Evolutionary conservation across 139 green algal species (phyloP), one percentile per base, ranked within the genome.

Genomic region (Volvox africanus): DNA sequence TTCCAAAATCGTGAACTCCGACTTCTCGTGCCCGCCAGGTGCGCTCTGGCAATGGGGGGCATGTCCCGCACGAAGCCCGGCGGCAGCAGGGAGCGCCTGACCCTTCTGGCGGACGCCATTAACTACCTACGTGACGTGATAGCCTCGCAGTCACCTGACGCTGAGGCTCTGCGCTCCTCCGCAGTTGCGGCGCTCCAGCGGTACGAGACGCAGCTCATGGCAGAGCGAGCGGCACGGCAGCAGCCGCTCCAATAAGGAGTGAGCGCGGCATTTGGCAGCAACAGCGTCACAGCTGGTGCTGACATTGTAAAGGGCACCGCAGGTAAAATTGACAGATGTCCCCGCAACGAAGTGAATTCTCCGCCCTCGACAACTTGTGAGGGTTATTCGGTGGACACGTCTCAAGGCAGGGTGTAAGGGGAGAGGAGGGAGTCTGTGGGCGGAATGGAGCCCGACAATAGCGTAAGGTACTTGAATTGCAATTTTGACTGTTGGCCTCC

Each of bases 11-110:
- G n/a, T n/a, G n/a, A n/a, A n/a, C 44, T 55, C 44, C 44, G 44
- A 55, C 44, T 9, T 55, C 44, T 55, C n/a, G 21, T 19, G 2
- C 22, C 71, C 28, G 3, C 28, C 67, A 89, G 85, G 44, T 90
- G 75, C 30, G 86, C 86, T 28, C 86, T 90, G 55, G 86, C 86
- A 22, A 90, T 90, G 86, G 75, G 71, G 13, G 86, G 86, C 11
- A 73, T 90, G 13, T 76, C 86, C 32, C 86, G 86, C 71, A 90
- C 75, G 73, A 62, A 78, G 86, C 55, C 75, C 24, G 21, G 32
- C 37, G 75, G 32, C 86, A 78, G 30, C 55, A 71, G 86, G 69
- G 73, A 84, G 65, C 2, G 50, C 9, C 55, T 85, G 14, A 44
- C 32, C 21, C 86, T 90, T 16, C 86, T 90, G 73, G 55, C 86